Conservation (phyloP, 2,329 filamentous ascomycete genomes). For the Esteya vermicola region DNA sequence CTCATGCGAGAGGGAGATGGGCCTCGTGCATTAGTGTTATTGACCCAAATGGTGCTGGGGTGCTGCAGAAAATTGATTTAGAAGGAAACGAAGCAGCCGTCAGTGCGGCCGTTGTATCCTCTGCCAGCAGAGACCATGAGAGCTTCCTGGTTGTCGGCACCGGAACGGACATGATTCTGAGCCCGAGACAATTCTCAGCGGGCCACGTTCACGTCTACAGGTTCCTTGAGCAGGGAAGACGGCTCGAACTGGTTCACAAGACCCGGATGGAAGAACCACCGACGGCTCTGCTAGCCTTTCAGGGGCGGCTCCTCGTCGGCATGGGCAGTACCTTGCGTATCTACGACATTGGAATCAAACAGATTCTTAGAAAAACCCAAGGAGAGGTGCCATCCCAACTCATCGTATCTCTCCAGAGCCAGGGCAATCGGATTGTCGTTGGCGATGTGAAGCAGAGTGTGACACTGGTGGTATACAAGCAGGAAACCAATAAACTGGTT, state of each 20-base stretch:
- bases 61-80: conserved; percentile 67
- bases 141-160: conserved; percentile 89
- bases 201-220: conserved; percentile 90
- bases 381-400: conserved; percentile 65
- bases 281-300: conserved; percentile 80
- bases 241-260: conserved; percentile 91
- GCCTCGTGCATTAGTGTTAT: conserved; percentile 89
- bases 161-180: conserved; percentile 74
- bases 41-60: conserved; percentile 63
- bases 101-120: conserved; percentile 70
- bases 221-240: conserved; percentile 69
- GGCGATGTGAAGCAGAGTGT: conserved; percentile 88
- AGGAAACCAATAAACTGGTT: conserved; percentile 78
- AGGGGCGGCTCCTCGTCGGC: conserved; percentile 74
- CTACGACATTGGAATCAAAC: conserved; percentile 87
- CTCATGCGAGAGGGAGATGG: conserved; percentile 74
- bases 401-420: conserved; percentile 80
- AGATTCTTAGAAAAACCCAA: conserved; percentile 84
- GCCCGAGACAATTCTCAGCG: conserved; percentile 57
- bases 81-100: conserved; percentile 85
- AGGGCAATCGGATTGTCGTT: conserved; percentile 81
- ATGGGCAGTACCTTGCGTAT: conserved; percentile 70
- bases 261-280: conserved; percentile 85
- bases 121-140: conserved; percentile 78
- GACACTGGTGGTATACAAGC: conserved; percentile 87